Evolutionary conservation across 768 basidiomycete genomes (phyloP), one percentile per base, ranked within the genome.

Genomic region (Pulveroboletus sp.): DNA sequence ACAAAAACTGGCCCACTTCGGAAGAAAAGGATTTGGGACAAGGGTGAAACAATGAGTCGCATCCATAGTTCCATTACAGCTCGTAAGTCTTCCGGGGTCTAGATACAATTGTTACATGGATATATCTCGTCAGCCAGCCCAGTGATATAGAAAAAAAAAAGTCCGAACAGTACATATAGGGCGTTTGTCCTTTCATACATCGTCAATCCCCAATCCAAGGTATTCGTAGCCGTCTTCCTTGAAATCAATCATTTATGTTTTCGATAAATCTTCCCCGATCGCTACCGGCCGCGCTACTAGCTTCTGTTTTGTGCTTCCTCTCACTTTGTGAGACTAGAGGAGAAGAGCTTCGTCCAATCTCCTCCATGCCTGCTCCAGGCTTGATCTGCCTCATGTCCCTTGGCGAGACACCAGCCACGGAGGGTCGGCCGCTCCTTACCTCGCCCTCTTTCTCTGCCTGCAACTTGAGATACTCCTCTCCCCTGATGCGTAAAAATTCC

Each of bases 401-500:
- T 54, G 62, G 67, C 38, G 68, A 67, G 31, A 62, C 7, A 27
- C 60, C 28, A 48, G 47, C 51, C 37, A 50, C 37, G 27, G 52
- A 17, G 1, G 43, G n/a, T 33, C 30, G 51, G 3, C 56, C 56
- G 32, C 58, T 59, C 28, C 33, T 45, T 27, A 49, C 65, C 42
- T 62, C 69, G 36, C 57, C 59, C 46, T 60, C 63, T 33, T 55
- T 58, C 56, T 62, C 72, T 1, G 70, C 73, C 49, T 75, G 69
- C 51, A 76, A 56, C 62, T 76, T 82, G 43, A 91, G 63, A 60
- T 76, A 82, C 60, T 89, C 83, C 49, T 86, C 82, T 0, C 89
- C 91, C 39, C 93, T 76, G 28, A 89, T 74, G 32, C 85, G 76
- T 47, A 96, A 69, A 67, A 80, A 93, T 65, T 93, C 90, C 62